Conservation (phyloP, 2,329 filamentous ascomycete species). For the Stemphylium vesicarium region DNA sequence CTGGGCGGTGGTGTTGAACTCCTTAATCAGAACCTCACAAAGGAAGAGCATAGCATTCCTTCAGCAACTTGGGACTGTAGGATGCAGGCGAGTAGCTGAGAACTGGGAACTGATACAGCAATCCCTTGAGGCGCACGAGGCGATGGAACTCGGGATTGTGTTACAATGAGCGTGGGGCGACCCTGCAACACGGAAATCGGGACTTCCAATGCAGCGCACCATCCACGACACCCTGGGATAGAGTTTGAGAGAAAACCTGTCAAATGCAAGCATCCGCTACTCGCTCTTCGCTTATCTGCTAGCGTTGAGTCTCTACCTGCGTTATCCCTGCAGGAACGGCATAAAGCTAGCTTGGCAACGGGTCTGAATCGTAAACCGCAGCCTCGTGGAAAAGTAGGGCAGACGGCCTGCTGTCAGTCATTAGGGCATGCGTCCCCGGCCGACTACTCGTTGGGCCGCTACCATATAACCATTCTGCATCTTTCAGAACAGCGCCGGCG, state of each 20-base stretch:
- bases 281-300: conserved; percentile 3
- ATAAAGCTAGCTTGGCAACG: conserved; percentile 13
- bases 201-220: not conserved
- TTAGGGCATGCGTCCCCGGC: conserved; percentile 8
- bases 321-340: conserved; percentile 6
- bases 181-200: not conserved
- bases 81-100: not conserved
- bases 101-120: not conserved
- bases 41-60: not conserved
- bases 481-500: conserved; percentile 7
- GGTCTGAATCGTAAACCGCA: conserved; percentile 6
- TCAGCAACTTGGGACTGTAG: not conserved
- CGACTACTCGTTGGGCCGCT: not conserved
- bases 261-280: conserved; percentile 9
- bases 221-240: not conserved
- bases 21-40: not conserved
- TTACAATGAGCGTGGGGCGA: not conserved
- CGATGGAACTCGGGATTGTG: not conserved
- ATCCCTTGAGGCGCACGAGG: not conserved
- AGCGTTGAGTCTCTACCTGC: conserved; percentile 6
- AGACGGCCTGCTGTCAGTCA: conserved; percentile 6
- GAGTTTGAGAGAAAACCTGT: conserved; percentile 10
- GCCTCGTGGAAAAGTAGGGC: conserved; percentile 1
- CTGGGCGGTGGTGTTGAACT: not conserved
- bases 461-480: conserved; percentile 1